These are phyloP conservation scores for Leucoagaricus sp. DNA, from an alignment of 1,284 basidiomycete genomes.

Conservation along the genomic window DNA sequence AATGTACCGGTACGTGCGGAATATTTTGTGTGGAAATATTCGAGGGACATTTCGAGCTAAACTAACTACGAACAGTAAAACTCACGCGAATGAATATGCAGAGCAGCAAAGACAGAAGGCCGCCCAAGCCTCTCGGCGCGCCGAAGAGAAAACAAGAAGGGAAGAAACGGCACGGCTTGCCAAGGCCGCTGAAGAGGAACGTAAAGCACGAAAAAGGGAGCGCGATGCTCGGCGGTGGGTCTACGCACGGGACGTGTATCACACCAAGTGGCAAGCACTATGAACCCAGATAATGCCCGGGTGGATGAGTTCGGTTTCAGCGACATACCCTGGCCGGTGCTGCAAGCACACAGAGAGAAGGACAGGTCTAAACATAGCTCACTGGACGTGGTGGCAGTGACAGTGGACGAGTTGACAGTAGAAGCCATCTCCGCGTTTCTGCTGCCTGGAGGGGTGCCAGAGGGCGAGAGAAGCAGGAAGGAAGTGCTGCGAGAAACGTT, in stretches of 20 bases:
- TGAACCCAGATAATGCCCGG: slow-evolving; percentile 26
- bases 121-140: slow-evolving; percentile 46
- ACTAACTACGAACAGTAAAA: slow-evolving; percentile 45
- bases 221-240: slow-evolving; percentile 43
- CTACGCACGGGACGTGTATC: slow-evolving; percentile 55
- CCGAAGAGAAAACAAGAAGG: slow-evolving; percentile 54
- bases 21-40: slow-evolving; percentile 4
- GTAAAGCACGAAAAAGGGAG: slow-evolving; percentile 44
- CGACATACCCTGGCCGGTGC: slow-evolving; percentile 83
- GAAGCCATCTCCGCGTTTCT: slow-evolving; percentile 68
- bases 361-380: slow-evolving; percentile 21
- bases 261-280: slow-evolving; percentile 57
- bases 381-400: slow-evolving; percentile 20
- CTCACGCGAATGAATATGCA: slow-evolving; percentile 65
- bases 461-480: slow-evolving; percentile 44
- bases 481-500: slow-evolving; percentile 73
- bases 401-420: slow-evolving; percentile 53
- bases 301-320: slow-evolving; percentile 40
- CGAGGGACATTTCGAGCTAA: not conserved
- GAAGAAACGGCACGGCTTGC: slow-evolving; percentile 56
- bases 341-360: slow-evolving; percentile 32
- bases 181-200: slow-evolving; percentile 50
- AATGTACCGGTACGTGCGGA: slow-evolving; percentile 67
- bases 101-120: slow-evolving; percentile 60
- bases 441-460: slow-evolving; percentile 32